A percentile compares a stretch with the other conserved stretches of the same genome.
phyloP scores from a whole-genome alignment of 805 yeast species.

The Groenewaldozyma salmanticensis region DNA sequence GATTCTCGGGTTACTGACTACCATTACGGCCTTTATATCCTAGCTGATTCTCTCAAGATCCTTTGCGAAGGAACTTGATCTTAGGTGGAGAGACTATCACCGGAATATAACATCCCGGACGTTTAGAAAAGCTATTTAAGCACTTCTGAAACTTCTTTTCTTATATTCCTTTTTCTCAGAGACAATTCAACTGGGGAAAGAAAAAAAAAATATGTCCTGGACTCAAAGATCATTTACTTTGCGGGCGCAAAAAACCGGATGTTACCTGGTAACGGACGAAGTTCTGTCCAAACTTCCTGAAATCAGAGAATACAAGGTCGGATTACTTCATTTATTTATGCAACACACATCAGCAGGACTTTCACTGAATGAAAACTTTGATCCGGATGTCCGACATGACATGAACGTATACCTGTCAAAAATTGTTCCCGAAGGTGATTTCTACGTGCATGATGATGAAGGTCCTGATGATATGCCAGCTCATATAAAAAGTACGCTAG shows the following conservation, averaged over 20 bases:
- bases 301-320: slow-evolving; percentile 48
- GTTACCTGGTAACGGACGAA: slow-evolving; percentile 64
- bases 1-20: too few relatives aligned
- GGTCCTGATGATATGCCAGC: slow-evolving; percentile 81
- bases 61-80: too few relatives aligned
- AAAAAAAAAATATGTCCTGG: slow-evolving; percentile 37
- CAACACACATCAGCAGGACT: slow-evolving; percentile 77
- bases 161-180: too few relatives aligned
- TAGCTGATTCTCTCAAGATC: too few relatives aligned
- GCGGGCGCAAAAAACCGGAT: slow-evolving; percentile 52
- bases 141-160: too few relatives aligned
- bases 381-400: slow-evolving; percentile 65
- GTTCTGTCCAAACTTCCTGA: slow-evolving; percentile 48
- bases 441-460: slow-evolving; percentile 59
- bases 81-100: too few relatives aligned
- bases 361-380: slow-evolving; percentile 71
- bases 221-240: slow-evolving; percentile 48
- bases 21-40: too few relatives aligned
- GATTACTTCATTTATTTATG: slow-evolving; percentile 54
- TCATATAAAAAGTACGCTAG: slow-evolving; percentile 50
- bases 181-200: too few relatives aligned
- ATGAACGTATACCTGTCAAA: slow-evolving; percentile 54
- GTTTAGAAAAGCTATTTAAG: too few relatives aligned
- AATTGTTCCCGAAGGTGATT: slow-evolving; percentile 55
- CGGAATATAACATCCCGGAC: too few relatives aligned